Percentiles rank a stretch among this genome's conserved stretches.
Conservation (phyloP, 495 filamentous ascomycete genomes). For the Apiosordaria backusii region DNA sequence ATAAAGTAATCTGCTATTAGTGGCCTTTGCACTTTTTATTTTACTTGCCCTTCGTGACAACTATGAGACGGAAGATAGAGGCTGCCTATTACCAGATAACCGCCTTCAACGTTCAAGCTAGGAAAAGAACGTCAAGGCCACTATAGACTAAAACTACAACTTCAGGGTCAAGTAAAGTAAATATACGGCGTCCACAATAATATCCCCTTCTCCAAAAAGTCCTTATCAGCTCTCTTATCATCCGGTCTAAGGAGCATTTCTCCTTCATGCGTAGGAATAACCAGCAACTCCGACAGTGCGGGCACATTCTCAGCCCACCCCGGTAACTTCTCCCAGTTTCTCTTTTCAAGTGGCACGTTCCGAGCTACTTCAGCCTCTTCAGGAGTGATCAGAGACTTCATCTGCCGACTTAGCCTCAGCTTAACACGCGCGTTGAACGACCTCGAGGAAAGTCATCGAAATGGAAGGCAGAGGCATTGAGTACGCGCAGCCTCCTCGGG, state of each 20-base stretch:
- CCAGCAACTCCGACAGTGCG: not conserved
- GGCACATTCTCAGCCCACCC: conserved; percentile 5
- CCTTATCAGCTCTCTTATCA: conserved; percentile 2
- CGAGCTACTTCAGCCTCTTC: not conserved
- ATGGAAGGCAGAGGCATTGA: no score
- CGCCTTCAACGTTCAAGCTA: no score
- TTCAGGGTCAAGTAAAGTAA: not conserved
- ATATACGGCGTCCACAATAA: conserved; percentile 14
- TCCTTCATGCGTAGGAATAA: conserved; percentile 2
- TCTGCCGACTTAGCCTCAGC: conserved; percentile 1
- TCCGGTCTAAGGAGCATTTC: conserved; percentile 2
- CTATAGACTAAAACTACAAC: no score
- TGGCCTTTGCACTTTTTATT: no score
- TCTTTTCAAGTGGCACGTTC: not conserved
- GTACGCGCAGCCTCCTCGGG: no score
- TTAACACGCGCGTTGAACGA: not conserved
- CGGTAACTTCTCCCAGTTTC: conserved; percentile 5
- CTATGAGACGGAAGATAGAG: no score
- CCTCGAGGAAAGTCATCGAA: no score
- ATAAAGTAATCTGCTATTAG: not conserved
- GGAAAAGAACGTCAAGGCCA: no score
- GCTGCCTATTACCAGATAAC: no score
- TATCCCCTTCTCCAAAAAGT: conserved; percentile 9
- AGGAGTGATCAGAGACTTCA: not conserved
- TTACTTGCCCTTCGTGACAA: not conserved